These are phyloP conservation scores for Vanderwaltozyma tropicalis DNA, from an alignment of 805 yeast species.

Conservation along the genomic window DNA sequence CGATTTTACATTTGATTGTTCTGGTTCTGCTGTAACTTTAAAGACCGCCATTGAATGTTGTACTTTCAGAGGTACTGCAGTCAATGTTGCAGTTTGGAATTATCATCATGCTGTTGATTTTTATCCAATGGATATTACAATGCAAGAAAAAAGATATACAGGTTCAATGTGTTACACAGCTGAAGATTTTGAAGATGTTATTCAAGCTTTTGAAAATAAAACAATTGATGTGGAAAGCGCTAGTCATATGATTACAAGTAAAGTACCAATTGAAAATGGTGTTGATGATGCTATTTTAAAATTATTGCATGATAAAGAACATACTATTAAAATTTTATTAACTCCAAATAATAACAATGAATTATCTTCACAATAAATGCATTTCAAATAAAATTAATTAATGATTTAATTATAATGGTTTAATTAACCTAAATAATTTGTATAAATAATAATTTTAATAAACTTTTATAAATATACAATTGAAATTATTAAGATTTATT, in stretches of 20 bases:
- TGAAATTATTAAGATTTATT: no score
- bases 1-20: constrained; percentile 43
- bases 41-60: constrained; percentile 42
- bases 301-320: constrained; percentile 41
- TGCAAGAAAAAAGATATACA: constrained; percentile 43
- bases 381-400: no score
- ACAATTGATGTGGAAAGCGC: constrained; percentile 36
- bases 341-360: constrained; percentile 37
- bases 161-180: constrained; percentile 57
- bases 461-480: no score
- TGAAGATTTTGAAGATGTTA: constrained; percentile 49
- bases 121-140: constrained; percentile 47
- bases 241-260: constrained; percentile 42
- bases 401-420: no score
- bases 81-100: constrained; percentile 60
- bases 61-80: constrained; percentile 46
- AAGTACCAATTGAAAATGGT: constrained; percentile 39
- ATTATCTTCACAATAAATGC: constrained; percentile 4
- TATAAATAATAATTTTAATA: no score
- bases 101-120: constrained; percentile 36
- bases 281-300: constrained; percentile 43
- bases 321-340: constrained; percentile 46
- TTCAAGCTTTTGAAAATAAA: constrained; percentile 40
- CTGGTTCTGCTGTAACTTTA: constrained; percentile 42
- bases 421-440: no score